Conservation (phyloP, 176 grass and related monocot species). For the Carex pumila region DNA sequence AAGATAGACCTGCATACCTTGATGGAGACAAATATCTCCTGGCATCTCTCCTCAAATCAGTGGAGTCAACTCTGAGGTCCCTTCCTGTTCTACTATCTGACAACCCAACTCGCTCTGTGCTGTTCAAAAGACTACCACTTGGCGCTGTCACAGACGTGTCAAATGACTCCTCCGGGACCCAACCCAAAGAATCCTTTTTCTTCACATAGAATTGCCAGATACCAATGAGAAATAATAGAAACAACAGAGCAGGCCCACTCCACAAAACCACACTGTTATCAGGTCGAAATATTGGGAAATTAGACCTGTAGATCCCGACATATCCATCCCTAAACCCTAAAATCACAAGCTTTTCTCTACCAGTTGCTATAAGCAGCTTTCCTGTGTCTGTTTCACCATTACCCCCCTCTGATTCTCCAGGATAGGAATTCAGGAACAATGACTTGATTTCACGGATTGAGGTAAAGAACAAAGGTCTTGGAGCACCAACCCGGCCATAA, state of each 20-base stretch:
- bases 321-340: conserved; percentile 77
- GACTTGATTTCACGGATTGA: conserved; percentile 73
- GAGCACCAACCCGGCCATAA: conserved; percentile 66
- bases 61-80: conserved; percentile 46
- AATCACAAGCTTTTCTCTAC: conserved; percentile 75
- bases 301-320: conserved; percentile 62
- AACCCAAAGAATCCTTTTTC: conserved; percentile 87
- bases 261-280: conserved; percentile 87
- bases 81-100: conserved; percentile 38
- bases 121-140: conserved; percentile 44
- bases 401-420: background rate
- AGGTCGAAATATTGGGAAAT: conserved; percentile 62
- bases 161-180: conserved; percentile 73
- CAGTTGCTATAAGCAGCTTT: conserved; percentile 60
- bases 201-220: conserved; percentile 97
- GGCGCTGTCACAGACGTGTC: conserved; percentile 33
- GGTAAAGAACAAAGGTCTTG: conserved; percentile 48
- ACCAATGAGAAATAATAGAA: conserved; percentile 80
- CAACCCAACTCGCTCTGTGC: conserved; percentile 39
- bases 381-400: conserved; percentile 7
- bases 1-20: conserved; percentile 43
- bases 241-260: conserved; percentile 80
- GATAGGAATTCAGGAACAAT: conserved; percentile 42
- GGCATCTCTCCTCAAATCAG: conserved; percentile 39
- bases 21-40: conserved; percentile 83